Base-by-base conservation (phyloP, 805 yeast genomes). In the Komagataella ulmi region DNA sequence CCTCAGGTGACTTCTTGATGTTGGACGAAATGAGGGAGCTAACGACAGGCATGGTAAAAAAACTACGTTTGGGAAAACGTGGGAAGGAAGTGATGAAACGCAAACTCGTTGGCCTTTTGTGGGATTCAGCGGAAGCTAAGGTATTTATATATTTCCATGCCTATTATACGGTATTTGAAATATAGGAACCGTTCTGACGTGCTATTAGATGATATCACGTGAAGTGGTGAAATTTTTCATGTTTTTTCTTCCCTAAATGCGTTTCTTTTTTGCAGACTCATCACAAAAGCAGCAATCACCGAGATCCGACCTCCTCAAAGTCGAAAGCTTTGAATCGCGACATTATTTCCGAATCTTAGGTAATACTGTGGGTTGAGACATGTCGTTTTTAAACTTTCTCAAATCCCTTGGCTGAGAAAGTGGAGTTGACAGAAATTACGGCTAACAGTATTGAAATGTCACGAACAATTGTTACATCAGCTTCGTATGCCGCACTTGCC, bases 401-500 rank as follows among this genome's bases (percentile, higher is more conserved):
- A 30, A 30, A 8, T 30, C 40, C 40, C 8, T 12, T 1, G 14
- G 14, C 14, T 30, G 2, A 30, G 12, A 30, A 24, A 30, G 40
- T 30, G 40, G 40, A 30, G 40, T 8, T 10, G n/a, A 30, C 14
- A 30, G 40, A 30, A 30, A 30, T 10, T 10, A 30, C n/a, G 40
- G 14, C 40, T 12, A 21, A 21, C 40, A 8, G 40, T n/a, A 14
- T n/a, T 10, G 8, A 30, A 30, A 30, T 30, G 40, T 30, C 40
- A 30, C 40, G 40, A 30, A 30, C 40, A 30, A 30, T 30, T 30
- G 40, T 30, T 30, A 23, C 49, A 47, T 21, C 45, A 10, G 44
- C 51, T 7, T 61, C 72, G 1, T 69, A 67, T 48, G 68, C 74
- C 2, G 71, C 70, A 0, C 60, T 58, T 24, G 75, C 75, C 1